Conservation (phyloP, 768 basidiomycete genomes). For the Phlebiopsis flavidoalba region DNA sequence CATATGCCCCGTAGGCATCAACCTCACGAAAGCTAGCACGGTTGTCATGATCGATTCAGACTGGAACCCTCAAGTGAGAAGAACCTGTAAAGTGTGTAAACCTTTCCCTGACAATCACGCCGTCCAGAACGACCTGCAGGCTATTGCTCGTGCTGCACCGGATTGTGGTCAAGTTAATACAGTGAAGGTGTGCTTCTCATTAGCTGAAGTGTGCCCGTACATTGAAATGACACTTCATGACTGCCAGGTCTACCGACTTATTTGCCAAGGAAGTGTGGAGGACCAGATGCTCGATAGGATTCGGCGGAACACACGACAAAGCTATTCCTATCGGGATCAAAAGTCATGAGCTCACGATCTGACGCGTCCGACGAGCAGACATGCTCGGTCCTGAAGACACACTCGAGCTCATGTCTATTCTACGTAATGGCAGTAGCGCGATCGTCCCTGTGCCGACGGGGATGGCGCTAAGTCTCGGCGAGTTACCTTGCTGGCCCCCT, state of each 20-base stretch:
- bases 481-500: slow-evolving; percentile 43
- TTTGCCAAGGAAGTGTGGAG: slow-evolving; percentile 67
- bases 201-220: too few relatives aligned
- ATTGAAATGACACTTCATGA: not conserved
- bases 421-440: slow-evolving; percentile 55
- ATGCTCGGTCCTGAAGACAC: slow-evolving; percentile 30
- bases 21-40: slow-evolving; percentile 75
- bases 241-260: slow-evolving; percentile 59
- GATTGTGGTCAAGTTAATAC: slow-evolving; percentile 70
- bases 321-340: slow-evolving; percentile 60
- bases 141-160: slow-evolving; percentile 80
- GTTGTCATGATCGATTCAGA: slow-evolving; percentile 77
- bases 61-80: slow-evolving; percentile 47
- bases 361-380: slow-evolving; percentile 22
- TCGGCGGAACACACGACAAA: too few relatives aligned
- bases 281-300: slow-evolving; percentile 73
- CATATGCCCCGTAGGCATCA: slow-evolving; percentile 49
- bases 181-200: slow-evolving; percentile 43
- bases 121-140: slow-evolving; percentile 73
- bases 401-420: slow-evolving; percentile 50
- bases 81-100: slow-evolving; percentile 24
- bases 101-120: slow-evolving; percentile 13
- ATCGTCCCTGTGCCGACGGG: slow-evolving; percentile 33
- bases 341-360: slow-evolving; percentile 37
- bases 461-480: slow-evolving; percentile 35